Conservation (phyloP, 2,329 filamentous ascomycete species). For the Meredithiella fracta region DNA sequence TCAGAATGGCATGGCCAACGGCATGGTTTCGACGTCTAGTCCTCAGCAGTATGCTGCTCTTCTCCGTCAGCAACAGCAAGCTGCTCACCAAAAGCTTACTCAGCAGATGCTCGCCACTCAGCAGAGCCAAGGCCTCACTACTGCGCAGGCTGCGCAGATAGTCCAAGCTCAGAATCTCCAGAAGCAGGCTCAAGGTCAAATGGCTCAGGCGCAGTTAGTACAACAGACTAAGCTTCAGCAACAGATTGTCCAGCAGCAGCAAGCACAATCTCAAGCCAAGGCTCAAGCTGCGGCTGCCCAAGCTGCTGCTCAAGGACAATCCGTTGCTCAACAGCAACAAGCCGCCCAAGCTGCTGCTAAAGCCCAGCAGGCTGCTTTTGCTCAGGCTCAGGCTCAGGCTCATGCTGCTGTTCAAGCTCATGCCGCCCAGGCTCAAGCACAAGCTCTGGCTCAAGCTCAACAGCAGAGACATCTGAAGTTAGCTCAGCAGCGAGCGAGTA, state of each 20-base stretch:
- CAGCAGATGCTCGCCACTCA: conserved; percentile 16
- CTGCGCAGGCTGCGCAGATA: conserved; percentile 1
- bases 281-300: conserved; percentile 19
- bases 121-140: conserved; percentile 16
- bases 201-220: conserved; percentile 33
- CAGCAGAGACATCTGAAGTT: conserved; percentile 13
- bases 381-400: conserved; percentile 9
- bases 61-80: conserved; percentile 35
- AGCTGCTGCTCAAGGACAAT: conserved; percentile 19
- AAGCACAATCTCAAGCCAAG: conserved; percentile 41
- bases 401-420: conserved; percentile 12
- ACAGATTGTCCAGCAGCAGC: conserved; percentile 23
- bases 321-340: conserved; percentile 11
- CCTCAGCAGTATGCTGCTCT: conserved; percentile 45
- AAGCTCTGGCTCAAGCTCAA: conserved; percentile 7
- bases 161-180: conserved; percentile 4
- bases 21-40: conserved; percentile 31
- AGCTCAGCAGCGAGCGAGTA: conserved; percentile 15
- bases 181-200: background rate
- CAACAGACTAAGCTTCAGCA: conserved; percentile 9
- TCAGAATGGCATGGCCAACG: conserved; percentile 32
- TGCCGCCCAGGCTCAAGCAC: conserved; percentile 14
- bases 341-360: conserved; percentile 18
- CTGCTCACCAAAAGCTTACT: conserved; percentile 19
- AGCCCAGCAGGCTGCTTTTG: conserved; percentile 15